A percentile compares a stretch with the other conserved stretches of the same genome.
These are phyloP conservation scores for Mesotaenium endlicherianum DNA, from an alignment of 139 green algal species.

Conservation along the genomic window DNA sequence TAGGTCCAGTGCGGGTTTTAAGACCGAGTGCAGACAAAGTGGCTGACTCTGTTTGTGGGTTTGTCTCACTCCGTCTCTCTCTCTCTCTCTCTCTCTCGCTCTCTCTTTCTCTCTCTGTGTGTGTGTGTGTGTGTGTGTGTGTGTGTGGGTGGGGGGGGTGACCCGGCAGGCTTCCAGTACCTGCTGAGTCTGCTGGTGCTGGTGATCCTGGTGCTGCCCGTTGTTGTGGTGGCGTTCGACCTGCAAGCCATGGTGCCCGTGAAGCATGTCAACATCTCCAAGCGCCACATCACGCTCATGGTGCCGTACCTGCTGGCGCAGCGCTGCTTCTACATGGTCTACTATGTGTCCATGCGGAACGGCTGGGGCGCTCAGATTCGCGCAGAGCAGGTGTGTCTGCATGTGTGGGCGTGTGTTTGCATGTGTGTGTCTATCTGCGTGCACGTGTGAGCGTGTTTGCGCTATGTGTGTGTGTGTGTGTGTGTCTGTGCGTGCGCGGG, in stretches of 20 bases:
- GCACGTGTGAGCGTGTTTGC: no score
- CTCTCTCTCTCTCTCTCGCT: no score
- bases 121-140: no score
- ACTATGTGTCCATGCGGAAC: conserved; percentile 31
- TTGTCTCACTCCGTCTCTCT: no score
- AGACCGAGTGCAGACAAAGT: no score
- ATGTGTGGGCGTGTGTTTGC: neutral
- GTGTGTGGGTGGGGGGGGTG: no score
- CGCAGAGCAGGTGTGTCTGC: conserved; percentile 25
- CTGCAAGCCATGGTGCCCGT: conserved; percentile 24
- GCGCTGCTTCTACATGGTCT: conserved; percentile 38
- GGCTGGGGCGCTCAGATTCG: conserved; percentile 9
- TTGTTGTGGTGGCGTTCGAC: conserved; percentile 36
- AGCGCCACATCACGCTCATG: conserved; percentile 42
- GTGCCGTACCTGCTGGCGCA: conserved; percentile 24
- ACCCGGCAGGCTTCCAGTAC: conserved; percentile 36
- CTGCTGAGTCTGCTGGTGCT: conserved; percentile 29
- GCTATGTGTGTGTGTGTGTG: no score
- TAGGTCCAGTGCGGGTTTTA: no score
- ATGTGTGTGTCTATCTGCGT: neutral
- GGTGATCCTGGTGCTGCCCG: conserved; percentile 28
- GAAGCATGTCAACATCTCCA: neutral
- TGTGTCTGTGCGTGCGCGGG: no score
- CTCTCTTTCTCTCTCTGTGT: no score
- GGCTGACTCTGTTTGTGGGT: no score